These are phyloP conservation scores for California macrophylla DNA, from an alignment of 441 rosid species.

Conservation along the genomic window DNA sequence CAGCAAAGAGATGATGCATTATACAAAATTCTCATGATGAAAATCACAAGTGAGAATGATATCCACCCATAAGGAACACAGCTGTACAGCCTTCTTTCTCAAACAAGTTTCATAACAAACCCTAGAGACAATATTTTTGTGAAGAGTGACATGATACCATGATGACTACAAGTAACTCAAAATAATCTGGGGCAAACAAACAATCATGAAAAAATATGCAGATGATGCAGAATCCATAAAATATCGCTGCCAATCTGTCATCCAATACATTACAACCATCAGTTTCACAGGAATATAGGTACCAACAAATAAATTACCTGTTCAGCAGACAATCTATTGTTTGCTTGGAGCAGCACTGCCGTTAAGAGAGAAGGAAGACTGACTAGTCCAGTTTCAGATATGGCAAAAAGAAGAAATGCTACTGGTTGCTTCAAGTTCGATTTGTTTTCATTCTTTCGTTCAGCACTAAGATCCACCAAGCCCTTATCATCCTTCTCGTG, in stretches of 20 bases:
- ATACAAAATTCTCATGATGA: background rate
- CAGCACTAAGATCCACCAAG: constrained; percentile 19
- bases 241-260: background rate
- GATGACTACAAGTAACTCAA: background rate
- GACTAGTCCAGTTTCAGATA: constrained; percentile 69
- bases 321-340: constrained; percentile 49
- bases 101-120: background rate
- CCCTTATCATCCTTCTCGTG: constrained; percentile 28
- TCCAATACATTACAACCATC: constrained; percentile 5
- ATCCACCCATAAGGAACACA: background rate
- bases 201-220: background rate
- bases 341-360: constrained; percentile 64
- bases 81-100: background rate
- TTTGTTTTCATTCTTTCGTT: constrained; percentile 22
- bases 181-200: background rate
- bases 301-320: constrained; percentile 36
- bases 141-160: background rate
- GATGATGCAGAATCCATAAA: background rate
- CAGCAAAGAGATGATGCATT: background rate
- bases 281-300: background rate
- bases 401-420: constrained; percentile 51
- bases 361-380: constrained; percentile 75
- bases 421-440: constrained; percentile 36
- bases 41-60: background rate
- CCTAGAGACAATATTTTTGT: background rate